Conservation (phyloP, 148 eudicot genomes). For the Pharnaceum exiguum region DNA sequence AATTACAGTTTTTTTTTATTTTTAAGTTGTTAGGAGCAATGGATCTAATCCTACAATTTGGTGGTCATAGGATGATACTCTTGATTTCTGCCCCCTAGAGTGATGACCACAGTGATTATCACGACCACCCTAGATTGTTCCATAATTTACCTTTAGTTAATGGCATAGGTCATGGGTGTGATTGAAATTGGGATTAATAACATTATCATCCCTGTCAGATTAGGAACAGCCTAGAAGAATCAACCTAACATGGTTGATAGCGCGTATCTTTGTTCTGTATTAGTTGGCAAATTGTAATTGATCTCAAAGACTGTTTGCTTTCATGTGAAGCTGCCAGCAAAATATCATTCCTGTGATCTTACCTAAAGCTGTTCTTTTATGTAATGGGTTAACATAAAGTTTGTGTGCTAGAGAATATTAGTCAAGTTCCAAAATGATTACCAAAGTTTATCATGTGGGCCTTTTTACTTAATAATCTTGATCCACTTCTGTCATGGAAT, state of each 20-base stretch:
- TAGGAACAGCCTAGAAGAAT: constrained; percentile 15
- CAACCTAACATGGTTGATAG: background rate
- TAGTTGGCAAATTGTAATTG: background rate
- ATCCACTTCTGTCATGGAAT: constrained; percentile 6
- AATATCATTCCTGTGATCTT: too few relatives aligned
- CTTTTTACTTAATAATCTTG: constrained; percentile 1
- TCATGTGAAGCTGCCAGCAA: constrained; percentile 11
- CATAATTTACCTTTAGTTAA: background rate
- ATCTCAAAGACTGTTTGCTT: background rate
- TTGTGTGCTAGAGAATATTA: constrained; percentile 4
- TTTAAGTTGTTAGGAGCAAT: too few relatives aligned
- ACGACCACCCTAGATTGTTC: background rate
- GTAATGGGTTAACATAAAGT: constrained; percentile 2
- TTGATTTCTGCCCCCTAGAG: too few relatives aligned
- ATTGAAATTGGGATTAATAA: background rate
- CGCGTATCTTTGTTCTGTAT: background rate
- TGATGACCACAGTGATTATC: too few relatives aligned
- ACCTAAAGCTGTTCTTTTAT: too few relatives aligned
- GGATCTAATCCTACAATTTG: too few relatives aligned
- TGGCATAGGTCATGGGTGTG: background rate
- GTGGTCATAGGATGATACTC: too few relatives aligned
- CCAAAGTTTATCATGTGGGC: constrained; percentile 3
- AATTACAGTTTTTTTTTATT: too few relatives aligned
- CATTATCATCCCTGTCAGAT: too few relatives aligned
- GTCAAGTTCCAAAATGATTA: constrained; percentile 6